Evolutionary conservation across 163 green algal species (phyloP), one percentile per base, ranked within the genome.

Genomic region (Volvox carteri): DNA sequence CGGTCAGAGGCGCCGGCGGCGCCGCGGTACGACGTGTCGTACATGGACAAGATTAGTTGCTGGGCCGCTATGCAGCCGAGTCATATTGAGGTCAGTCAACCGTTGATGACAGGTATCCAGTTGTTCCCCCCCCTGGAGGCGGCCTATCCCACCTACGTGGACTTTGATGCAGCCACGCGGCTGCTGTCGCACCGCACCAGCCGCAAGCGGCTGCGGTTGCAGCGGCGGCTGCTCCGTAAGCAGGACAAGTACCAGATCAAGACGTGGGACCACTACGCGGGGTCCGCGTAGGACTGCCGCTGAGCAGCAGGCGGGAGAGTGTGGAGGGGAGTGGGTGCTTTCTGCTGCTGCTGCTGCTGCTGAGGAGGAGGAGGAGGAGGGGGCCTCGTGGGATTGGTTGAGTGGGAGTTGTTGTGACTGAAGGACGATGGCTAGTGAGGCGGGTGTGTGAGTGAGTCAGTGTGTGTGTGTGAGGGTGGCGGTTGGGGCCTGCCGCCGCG

Each of bases 231-330:
- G 73, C 30, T 90, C 39, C 41, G 52, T 0, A 30, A 41, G 41
- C 91, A 93, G 78, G 91, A 93, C 85, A 93, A 91, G 85, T 93
- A 93, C 79, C 91, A 93, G 78, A 77, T 93, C 7, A 90, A 92
- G 54, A 91, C 87, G 19, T 93, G 91, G 91, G 78, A 93, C 28
- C 91, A 93, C 72, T 60, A 88, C 74, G 19, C 79, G 23, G 90
- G 87, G 0, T 80, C 91, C 50, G 86, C 46, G 6, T 91, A 78
- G 39, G 18, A n/a, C 35, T n/a, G n/a, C n/a, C n/a, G n/a, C n/a
- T n/a, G n/a, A n/a, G n/a, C n/a, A n/a, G n/a, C n/a, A n/a, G n/a
- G n/a, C n/a, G n/a, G n/a, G n/a, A n/a, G n/a, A n/a, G n/a, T n/a
- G n/a, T n/a, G n/a, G n/a, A n/a, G n/a, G n/a, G n/a, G n/a, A n/a